A percentile compares a stretch with the other conserved stretches of the same genome.
phyloP scores from a whole-genome alignment of 805 yeast genomes.

The Starmera pachycereana region DNA sequence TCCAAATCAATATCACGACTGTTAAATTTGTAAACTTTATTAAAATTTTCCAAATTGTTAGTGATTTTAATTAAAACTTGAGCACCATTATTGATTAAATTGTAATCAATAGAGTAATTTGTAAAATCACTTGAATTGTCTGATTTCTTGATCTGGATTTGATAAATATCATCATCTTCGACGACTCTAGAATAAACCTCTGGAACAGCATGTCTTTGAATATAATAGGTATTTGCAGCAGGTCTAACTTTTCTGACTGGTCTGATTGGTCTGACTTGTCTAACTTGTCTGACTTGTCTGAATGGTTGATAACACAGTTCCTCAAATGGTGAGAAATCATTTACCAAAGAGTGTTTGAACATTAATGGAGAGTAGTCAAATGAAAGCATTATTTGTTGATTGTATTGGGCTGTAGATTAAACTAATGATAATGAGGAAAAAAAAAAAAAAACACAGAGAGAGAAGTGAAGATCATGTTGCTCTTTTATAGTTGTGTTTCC shows the following conservation, averaged over 20 bases:
- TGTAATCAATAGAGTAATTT: conserved; percentile 9
- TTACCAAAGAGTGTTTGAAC: background rate
- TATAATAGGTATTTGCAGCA: background rate
- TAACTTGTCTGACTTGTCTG: background rate
- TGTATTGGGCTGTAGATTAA: too few relatives aligned
- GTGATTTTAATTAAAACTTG: background rate
- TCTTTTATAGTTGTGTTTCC: too few relatives aligned
- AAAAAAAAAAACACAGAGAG: too few relatives aligned
- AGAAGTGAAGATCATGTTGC: too few relatives aligned
- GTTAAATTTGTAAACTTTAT: conserved; percentile 9
- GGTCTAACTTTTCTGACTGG: background rate
- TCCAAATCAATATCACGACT: conserved; percentile 5
- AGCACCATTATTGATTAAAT: conserved; percentile 3
- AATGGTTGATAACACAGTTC: background rate
- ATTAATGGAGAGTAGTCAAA: conserved; percentile 1
- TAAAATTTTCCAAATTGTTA: conserved; percentile 9
- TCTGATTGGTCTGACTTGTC: background rate
- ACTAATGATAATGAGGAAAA: too few relatives aligned
- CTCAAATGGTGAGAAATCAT: background rate
- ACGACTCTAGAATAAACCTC: conserved; percentile 3
- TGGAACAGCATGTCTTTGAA: background rate
- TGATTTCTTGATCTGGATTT: conserved; percentile 10
- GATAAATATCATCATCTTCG: conserved; percentile 2
- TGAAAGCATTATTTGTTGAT: background rate
- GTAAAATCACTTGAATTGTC: conserved; percentile 6